phyloP scores from a whole-genome alignment of 2,329 filamentous ascomycete species.

The Phaeosphaeria sp. region DNA sequence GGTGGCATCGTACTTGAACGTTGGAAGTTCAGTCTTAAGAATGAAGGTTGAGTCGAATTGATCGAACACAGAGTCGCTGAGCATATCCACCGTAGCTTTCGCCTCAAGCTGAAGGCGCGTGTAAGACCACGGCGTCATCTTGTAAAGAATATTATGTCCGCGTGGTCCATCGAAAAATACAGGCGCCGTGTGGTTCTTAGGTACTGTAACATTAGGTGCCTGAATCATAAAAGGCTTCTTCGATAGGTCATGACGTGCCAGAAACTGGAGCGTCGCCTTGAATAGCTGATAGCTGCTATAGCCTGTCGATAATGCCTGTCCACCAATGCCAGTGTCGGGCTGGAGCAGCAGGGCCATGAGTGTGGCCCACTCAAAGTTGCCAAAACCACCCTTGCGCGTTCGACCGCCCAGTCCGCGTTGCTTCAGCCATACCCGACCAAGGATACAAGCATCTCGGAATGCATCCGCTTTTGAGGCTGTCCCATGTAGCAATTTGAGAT shows the following conservation, averaged over 20 bases:
- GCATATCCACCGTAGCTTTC: constrained; percentile 72
- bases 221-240: constrained; percentile 67
- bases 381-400: constrained; percentile 82
- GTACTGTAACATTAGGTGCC: constrained; percentile 45
- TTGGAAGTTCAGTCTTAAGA: constrained; percentile 58
- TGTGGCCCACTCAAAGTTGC: constrained; percentile 89
- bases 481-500: constrained; percentile 77
- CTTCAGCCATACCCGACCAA: constrained; percentile 87
- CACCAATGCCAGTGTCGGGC: constrained; percentile 74
- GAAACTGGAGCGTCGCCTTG: constrained; percentile 89
- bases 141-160: constrained; percentile 83
- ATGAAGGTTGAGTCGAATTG: constrained; percentile 90
- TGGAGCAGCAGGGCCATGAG: constrained; percentile 81
- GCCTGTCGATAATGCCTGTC: constrained; percentile 74
- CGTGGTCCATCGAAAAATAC: constrained; percentile 79
- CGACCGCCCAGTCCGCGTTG: constrained; percentile 80
- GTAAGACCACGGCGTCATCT: constrained; percentile 89
- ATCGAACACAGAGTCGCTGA: constrained; percentile 75
- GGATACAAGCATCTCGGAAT: constrained; percentile 82
- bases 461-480: constrained; percentile 71
- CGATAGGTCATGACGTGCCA: constrained; percentile 74
- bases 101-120: constrained; percentile 75
- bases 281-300: constrained; percentile 94
- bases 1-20: constrained; percentile 63
- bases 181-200: constrained; percentile 60